Evolutionary conservation across 1,139 yeast genomes (phyloP), one percentile per base, ranked within the genome.

Genomic region (Hanseniaspora uvarum): DNA sequence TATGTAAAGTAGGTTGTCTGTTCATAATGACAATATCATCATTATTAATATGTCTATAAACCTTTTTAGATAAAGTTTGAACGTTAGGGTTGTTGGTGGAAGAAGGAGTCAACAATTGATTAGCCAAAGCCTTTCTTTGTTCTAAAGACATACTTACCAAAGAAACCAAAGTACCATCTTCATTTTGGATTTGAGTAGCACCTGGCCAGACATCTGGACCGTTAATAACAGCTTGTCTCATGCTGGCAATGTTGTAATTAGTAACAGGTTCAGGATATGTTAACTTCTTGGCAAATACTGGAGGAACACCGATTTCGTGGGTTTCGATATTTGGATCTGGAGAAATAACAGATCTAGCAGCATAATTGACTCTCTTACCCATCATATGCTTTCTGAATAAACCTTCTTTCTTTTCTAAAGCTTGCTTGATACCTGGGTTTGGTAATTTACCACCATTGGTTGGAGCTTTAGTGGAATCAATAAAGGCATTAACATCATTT

Each of bases 151-250:
- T 88, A 39, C 92, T 94, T 56, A 83, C 77, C 62, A 94, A 76
- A 30, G 95, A 83, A 8, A 86, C 78, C 59, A 88, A 70, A 18
- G 84, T 74, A n/a, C 98, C 98, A 69, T 88, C 96, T 71, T 94
- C 98, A 63, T 88, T 86, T 71, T 92, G 97, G 56, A 94, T 83
- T 70, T 86, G 95, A 31, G 85, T 80, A 53, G 99, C 99, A 71
- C 99, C 99, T 16, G 99, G 99, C 97, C 98, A 94, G 61, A 79
- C 80, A 59, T 86, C 88, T 23, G 99, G 97, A 64, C 99, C 99
- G 68, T 92, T 94, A 56, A 89, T 86, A 39, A 94, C 96, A 3
- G 96, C 96, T 69, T 85, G 85, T 66, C 98, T 81, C 68, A 94
- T 74, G 68, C 86, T 95, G 48, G 92, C 81, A 58, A 86, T 87